These are phyloP conservation scores for Amanita jacksonii DNA, from an alignment of 768 basidiomycete species.

Conservation along the genomic window DNA sequence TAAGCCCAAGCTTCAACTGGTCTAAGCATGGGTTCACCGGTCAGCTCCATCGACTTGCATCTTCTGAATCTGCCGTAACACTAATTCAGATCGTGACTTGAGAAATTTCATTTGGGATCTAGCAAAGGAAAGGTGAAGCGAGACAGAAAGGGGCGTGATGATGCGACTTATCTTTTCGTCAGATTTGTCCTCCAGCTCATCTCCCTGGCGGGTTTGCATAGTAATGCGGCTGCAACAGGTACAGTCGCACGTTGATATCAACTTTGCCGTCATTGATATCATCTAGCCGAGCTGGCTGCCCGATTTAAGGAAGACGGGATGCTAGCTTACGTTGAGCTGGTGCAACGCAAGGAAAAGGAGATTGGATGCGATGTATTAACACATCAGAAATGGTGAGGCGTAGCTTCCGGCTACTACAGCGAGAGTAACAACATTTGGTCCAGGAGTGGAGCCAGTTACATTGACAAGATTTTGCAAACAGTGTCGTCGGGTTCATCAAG, in stretches of 20 bases:
- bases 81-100: constrained; percentile 52
- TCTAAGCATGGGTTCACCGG: constrained; percentile 69
- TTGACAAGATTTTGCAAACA: constrained; percentile 76
- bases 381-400: constrained; percentile 81
- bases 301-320: constrained; percentile 83
- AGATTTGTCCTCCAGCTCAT: constrained; percentile 82
- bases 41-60: constrained; percentile 15
- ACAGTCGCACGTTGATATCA: constrained; percentile 11
- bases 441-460: constrained; percentile 88
- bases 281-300: constrained; percentile 64
- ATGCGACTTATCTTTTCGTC: constrained; percentile 5
- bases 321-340: constrained; percentile 84
- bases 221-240: constrained; percentile 73
- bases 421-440: constrained; percentile 2
- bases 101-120: constrained; percentile 88
- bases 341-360: constrained; percentile 83
- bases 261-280: constrained; percentile 4
- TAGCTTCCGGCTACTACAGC: neutral
- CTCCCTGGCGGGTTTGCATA: constrained; percentile 85
- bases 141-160: neutral
- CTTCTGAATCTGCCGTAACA: neutral
- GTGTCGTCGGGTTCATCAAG: constrained; percentile 85
- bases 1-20: constrained; percentile 95
- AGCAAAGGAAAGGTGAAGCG: constrained; percentile 69
- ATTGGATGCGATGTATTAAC: constrained; percentile 85